These are phyloP conservation scores for Fraxinus nigra DNA, from an alignment of 305 asterid genomes.

Conservation along the genomic window DNA sequence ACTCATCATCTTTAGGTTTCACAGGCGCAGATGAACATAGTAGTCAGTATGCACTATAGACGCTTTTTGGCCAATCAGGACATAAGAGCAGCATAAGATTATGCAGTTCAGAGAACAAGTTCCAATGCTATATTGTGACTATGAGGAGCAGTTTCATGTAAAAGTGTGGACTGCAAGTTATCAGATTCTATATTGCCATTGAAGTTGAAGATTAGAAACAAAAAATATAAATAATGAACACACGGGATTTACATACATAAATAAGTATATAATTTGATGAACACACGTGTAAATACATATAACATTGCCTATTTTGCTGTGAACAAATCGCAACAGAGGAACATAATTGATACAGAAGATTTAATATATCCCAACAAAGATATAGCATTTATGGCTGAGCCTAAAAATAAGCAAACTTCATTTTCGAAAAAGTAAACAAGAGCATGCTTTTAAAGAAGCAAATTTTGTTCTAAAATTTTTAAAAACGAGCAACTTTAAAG, in stretches of 20 bases:
- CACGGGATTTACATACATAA: not conserved
- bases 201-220: not conserved
- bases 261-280: not conserved
- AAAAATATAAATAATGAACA: not conserved
- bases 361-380: not conserved
- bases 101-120: not conserved
- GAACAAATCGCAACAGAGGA: not conserved
- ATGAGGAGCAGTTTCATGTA: not conserved
- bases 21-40: not conserved
- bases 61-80: not conserved
- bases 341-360: not conserved
- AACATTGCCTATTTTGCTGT: not conserved
- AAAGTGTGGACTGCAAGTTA: not conserved
- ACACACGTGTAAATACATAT: not conserved
- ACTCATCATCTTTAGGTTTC: not conserved
- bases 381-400: not conserved
- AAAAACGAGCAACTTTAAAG: not conserved
- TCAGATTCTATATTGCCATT: not conserved
- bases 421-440: not conserved
- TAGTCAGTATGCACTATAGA: not conserved
- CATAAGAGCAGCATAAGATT: conserved; percentile 3
- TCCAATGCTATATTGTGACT: conserved; percentile 9
- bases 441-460: not conserved
- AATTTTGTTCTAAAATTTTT: not conserved
- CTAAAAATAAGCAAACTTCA: not conserved